Conservation (phyloP, 1,284 basidiomycete genomes). For the Thecaphora frezii region DNA sequence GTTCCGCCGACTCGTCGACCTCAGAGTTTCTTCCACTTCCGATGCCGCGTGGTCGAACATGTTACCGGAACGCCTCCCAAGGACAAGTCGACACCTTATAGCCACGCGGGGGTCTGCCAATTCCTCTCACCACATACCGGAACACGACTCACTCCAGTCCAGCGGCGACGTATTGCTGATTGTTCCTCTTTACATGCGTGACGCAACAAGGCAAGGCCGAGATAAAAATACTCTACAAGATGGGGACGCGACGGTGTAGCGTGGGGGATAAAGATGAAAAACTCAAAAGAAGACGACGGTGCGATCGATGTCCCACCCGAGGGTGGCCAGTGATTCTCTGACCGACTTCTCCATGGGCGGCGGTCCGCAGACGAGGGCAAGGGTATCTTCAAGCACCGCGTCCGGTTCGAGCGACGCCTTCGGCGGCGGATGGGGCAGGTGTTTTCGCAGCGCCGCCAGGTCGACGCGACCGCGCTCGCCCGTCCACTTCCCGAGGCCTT, state of each 20-base stretch:
- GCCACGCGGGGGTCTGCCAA: too few species aligned
- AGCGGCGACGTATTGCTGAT: too few species aligned
- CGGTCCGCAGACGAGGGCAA: slow-evolving; percentile 67
- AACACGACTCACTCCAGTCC: too few species aligned
- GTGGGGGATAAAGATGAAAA: background rate
- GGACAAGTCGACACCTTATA: too few species aligned
- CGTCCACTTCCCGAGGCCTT: slow-evolving; percentile 60
- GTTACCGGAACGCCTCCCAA: too few species aligned
- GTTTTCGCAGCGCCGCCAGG: slow-evolving; percentile 60
- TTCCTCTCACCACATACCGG: too few species aligned
- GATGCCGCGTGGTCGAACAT: too few species aligned
- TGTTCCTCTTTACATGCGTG: too few species aligned
- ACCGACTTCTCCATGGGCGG: slow-evolving; percentile 60
- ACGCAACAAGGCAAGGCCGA: too few species aligned
- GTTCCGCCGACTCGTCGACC: too few species aligned
- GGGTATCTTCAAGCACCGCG: slow-evolving; percentile 48
- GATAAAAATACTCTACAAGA: background rate
- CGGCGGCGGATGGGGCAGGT: slow-evolving; percentile 58
- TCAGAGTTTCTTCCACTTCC: too few species aligned
- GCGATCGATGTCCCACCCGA: slow-evolving; percentile 48
- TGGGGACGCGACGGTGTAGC: background rate
- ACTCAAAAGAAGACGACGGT: slow-evolving; percentile 50
- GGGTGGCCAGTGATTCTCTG: slow-evolving; percentile 20
- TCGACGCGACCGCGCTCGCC: slow-evolving; percentile 63
- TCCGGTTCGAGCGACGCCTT: background rate